A percentile compares a stretch with the other conserved stretches of the same genome.
phyloP scores from a whole-genome alignment of 2,329 filamentous ascomycete genomes.

The Sclerotinia subarctica region DNA sequence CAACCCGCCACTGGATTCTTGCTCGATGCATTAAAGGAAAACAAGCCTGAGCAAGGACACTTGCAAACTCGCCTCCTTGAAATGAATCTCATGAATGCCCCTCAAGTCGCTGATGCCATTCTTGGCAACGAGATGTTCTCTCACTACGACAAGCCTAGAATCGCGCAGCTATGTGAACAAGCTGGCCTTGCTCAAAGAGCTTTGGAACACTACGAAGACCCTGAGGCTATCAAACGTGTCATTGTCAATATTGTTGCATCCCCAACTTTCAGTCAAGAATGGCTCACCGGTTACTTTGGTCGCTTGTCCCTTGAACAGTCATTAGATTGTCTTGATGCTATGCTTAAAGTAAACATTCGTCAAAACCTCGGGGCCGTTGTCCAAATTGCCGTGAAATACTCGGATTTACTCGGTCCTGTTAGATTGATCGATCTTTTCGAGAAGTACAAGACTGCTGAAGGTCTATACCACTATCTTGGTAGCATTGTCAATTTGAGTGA shows the following conservation, averaged over 20 bases:
- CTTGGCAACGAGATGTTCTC: constrained; percentile 98
- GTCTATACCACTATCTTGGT: constrained; percentile 96
- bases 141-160: constrained; percentile 86
- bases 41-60: constrained; percentile 88
- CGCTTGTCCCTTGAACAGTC: constrained; percentile 94
- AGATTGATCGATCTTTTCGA: constrained; percentile 90
- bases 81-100: constrained; percentile 96
- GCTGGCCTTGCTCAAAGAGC: constrained; percentile 84
- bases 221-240: constrained; percentile 84
- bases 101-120: constrained; percentile 96
- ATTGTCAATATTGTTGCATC: constrained; percentile 77
- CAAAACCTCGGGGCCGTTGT: constrained; percentile 95
- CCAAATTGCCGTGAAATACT: constrained; percentile 96
- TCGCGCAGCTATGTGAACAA: constrained; percentile 89
- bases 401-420: constrained; percentile 84
- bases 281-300: constrained; percentile 89
- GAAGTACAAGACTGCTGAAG: constrained; percentile 95
- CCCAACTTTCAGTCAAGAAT: constrained; percentile 85
- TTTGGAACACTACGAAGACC: constrained; percentile 91
- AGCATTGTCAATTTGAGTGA: constrained; percentile 97
- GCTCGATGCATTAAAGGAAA: constrained; percentile 90
- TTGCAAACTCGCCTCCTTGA: constrained; percentile 93
- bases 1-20: constrained; percentile 98
- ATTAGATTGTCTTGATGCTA: constrained; percentile 88
- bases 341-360: constrained; percentile 95